These are phyloP conservation scores for Neurospora sp. DNA, from an alignment of 495 filamentous ascomycete genomes.

Conservation along the genomic window DNA sequence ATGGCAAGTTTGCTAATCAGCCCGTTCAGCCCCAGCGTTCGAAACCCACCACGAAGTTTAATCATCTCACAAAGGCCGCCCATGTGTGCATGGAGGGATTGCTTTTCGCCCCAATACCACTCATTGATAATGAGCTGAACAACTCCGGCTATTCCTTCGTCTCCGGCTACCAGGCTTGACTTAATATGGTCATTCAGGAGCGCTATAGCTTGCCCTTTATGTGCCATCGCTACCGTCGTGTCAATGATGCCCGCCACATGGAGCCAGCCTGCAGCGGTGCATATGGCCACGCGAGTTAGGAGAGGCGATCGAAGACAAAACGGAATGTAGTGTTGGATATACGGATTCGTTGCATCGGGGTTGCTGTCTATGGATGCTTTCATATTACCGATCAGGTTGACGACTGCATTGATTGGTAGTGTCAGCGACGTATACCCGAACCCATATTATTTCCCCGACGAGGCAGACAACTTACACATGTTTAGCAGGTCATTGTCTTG, in stretches of 20 bases:
- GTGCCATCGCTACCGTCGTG: slow-evolving; percentile 22
- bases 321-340: slow-evolving; percentile 27
- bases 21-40: slow-evolving; percentile 25
- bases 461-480: slow-evolving; percentile 18
- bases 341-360: slow-evolving; percentile 25
- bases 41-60: slow-evolving; percentile 23
- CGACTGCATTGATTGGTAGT: slow-evolving; percentile 23
- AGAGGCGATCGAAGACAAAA: slow-evolving; percentile 25
- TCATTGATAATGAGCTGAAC: slow-evolving; percentile 28
- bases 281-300: slow-evolving; percentile 23
- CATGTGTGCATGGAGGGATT: slow-evolving; percentile 22
- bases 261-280: slow-evolving; percentile 30
- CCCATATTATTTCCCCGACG: neutral
- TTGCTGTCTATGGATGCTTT: slow-evolving; percentile 29
- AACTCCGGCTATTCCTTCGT: slow-evolving; percentile 27
- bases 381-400: slow-evolving; percentile 49
- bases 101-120: slow-evolving; percentile 29
- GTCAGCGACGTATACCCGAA: neutral
- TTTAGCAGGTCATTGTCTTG: slow-evolving; percentile 20
- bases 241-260: slow-evolving; percentile 28
- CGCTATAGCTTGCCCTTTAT: slow-evolving; percentile 25
- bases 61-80: slow-evolving; percentile 28
- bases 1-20: slow-evolving; percentile 29
- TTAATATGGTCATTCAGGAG: slow-evolving; percentile 27
- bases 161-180: slow-evolving; percentile 19